Evolutionary conservation across 2,329 filamentous ascomycete genomes (phyloP).

Genomic region (Trichophyton equinum): DNA sequence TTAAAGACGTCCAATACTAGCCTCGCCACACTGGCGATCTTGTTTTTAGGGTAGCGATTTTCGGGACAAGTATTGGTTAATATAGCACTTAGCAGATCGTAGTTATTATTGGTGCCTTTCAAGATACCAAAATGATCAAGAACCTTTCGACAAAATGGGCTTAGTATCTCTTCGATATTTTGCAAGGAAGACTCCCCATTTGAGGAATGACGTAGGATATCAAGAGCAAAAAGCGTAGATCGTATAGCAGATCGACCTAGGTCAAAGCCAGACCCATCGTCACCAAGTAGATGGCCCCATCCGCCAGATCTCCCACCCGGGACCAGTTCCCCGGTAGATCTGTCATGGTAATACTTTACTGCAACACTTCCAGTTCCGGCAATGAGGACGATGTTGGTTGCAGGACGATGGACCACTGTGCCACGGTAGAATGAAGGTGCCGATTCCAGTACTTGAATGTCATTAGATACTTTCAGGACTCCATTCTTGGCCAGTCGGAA

Average conservation of each 20-base stretch:
- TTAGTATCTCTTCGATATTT: not conserved
- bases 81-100: constrained; percentile 7
- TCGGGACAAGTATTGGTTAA: not conserved
- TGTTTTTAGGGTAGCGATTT: constrained; percentile 3
- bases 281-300: constrained; percentile 35
- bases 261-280: constrained; percentile 33
- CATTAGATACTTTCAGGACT: constrained; percentile 26
- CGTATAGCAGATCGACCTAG: constrained; percentile 30
- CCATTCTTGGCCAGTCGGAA: constrained; percentile 17
- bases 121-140: constrained; percentile 7
- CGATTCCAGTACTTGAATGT: constrained; percentile 30
- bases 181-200: not conserved
- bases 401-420: constrained; percentile 7
- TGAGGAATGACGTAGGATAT: constrained; percentile 14
- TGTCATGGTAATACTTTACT: constrained; percentile 26
- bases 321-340: constrained; percentile 11
- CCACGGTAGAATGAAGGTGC: constrained; percentile 5
- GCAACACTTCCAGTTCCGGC: constrained; percentile 35
- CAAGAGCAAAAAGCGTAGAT: constrained; percentile 21
- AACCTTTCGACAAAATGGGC: constrained; percentile 2
- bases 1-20: constrained; percentile 3
- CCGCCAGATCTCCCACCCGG: constrained; percentile 30
- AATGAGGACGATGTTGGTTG: constrained; percentile 27
- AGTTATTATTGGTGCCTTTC: not conserved
- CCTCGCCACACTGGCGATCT: constrained; percentile 6